These are phyloP conservation scores for Candida germanica DNA, from an alignment of 805 yeast species.

Conservation along the genomic window DNA sequence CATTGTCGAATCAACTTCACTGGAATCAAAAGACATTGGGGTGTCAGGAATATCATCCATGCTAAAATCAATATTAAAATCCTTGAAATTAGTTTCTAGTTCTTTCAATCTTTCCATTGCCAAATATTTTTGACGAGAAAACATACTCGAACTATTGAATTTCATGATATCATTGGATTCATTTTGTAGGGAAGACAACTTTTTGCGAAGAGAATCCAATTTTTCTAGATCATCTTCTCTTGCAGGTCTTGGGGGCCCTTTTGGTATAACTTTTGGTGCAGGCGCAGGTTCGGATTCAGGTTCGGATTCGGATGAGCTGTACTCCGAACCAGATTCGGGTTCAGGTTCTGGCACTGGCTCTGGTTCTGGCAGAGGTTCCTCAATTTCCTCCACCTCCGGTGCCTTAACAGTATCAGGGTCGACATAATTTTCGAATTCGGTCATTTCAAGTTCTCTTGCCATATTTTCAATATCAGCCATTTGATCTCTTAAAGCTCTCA, in stretches of 20 bases:
- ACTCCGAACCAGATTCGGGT: constrained; percentile 15
- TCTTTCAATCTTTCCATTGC: constrained; percentile 72
- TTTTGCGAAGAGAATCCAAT: constrained; percentile 52
- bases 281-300: constrained; percentile 14
- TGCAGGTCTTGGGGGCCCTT: constrained; percentile 38
- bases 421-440: constrained; percentile 58
- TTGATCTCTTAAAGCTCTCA: constrained; percentile 71
- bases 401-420: constrained; percentile 8
- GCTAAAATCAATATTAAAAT: constrained; percentile 56
- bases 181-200: constrained; percentile 59
- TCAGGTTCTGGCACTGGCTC: constrained; percentile 12
- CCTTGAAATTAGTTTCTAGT: constrained; percentile 64
- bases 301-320: constrained; percentile 10
- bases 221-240: constrained; percentile 53
- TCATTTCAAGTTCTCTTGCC: constrained; percentile 83
- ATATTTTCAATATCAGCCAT: constrained; percentile 84
- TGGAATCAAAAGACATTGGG: constrained; percentile 9
- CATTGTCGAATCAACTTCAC: constrained; percentile 31
- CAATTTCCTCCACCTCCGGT: not conserved
- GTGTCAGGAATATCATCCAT: constrained; percentile 14
- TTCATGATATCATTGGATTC: constrained; percentile 78
- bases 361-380: constrained; percentile 4
- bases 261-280: constrained; percentile 16
- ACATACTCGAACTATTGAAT: constrained; percentile 56
- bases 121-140: constrained; percentile 56